Conservation (phyloP, 345 rosid species). For the Aegle marmelos region DNA sequence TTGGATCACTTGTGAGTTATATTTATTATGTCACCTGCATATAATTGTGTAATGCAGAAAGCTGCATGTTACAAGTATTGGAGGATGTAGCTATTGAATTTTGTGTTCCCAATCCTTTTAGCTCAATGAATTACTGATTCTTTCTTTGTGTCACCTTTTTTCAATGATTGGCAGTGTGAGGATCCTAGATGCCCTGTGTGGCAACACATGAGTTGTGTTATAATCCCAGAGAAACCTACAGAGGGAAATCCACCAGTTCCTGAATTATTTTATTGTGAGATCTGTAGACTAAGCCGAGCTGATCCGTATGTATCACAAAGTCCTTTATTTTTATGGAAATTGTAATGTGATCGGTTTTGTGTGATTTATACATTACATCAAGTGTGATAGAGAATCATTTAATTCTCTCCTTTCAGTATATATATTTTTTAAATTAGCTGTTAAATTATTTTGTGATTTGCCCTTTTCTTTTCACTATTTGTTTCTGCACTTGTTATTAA, state of each 20-base stretch:
- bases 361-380: not conserved
- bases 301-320: slow-evolving; percentile 78
- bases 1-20: not conserved
- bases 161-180: slow-evolving; percentile 62
- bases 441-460: not conserved
- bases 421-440: not conserved
- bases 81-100: not conserved
- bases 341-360: not conserved
- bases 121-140: slow-evolving; percentile 8
- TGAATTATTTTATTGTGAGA: slow-evolving; percentile 77
- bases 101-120: not conserved
- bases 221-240: slow-evolving; percentile 68
- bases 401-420: not conserved
- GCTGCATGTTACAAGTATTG: not conserved
- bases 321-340: not conserved
- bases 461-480: not conserved
- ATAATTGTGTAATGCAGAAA: not conserved
- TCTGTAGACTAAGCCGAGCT: slow-evolving; percentile 86
- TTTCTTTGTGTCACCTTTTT: not conserved
- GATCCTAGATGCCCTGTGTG: slow-evolving; percentile 69
- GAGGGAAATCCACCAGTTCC: slow-evolving; percentile 66
- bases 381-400: too few species aligned
- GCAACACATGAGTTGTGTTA: slow-evolving; percentile 85
- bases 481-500: not conserved
- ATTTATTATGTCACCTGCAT: not conserved